phyloP scores from a whole-genome alignment of 805 yeast species.

The Maudiozyma serrabonitensis region DNA sequence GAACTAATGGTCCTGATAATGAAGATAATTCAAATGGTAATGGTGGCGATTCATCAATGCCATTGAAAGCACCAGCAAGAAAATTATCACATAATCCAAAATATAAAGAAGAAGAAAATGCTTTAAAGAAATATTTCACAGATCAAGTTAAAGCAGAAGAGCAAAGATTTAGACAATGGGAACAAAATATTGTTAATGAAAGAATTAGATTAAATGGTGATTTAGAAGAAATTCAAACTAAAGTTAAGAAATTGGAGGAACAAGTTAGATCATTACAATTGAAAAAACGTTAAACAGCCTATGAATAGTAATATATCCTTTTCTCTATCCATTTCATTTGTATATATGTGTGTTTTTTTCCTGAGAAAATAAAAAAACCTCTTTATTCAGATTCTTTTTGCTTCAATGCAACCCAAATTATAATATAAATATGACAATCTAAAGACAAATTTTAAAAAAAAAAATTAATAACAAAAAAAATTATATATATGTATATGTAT shows the following conservation, averaged over 20 bases:
- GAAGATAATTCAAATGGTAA: constrained; percentile 16
- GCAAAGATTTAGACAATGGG: constrained; percentile 97
- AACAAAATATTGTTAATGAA: constrained; percentile 88
- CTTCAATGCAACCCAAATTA: too few species aligned
- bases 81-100: constrained; percentile 70
- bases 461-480: too few species aligned
- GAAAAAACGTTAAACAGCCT: constrained; percentile 34
- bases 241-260: constrained; percentile 65
- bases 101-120: constrained; percentile 93
- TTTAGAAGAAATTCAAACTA: constrained; percentile 76
- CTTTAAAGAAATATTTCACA: constrained; percentile 86
- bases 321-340: background rate
- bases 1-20: constrained; percentile 22
- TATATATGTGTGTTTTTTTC: background rate
- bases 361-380: too few species aligned
- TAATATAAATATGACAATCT: too few species aligned
- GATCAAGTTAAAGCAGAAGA: constrained; percentile 96
- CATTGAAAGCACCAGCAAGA: constrained; percentile 37
- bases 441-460: too few species aligned
- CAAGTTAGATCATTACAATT: constrained; percentile 56
- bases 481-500: too few species aligned
- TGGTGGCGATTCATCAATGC: constrained; percentile 16
- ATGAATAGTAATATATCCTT: background rate
- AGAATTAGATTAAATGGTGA: constrained; percentile 90
- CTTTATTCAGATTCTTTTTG: too few species aligned